Conservation (phyloP, 192 early-diverging fungal species). For the Coemansia sp. region DNA sequence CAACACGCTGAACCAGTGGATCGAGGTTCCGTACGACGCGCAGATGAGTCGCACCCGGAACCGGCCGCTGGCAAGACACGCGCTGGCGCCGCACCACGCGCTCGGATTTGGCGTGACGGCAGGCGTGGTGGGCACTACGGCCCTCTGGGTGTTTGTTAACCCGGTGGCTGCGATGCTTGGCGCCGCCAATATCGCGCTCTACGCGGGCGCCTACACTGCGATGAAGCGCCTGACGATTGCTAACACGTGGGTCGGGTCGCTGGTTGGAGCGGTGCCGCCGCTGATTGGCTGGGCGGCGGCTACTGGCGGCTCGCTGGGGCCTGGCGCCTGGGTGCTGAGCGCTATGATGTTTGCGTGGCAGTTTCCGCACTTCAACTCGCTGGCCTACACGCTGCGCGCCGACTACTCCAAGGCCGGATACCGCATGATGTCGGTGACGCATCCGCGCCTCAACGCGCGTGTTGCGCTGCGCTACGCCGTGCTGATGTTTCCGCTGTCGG, state of each 20-base stretch:
- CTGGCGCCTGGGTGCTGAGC: conserved; percentile 81
- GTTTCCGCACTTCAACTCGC: conserved; percentile 97
- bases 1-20: conserved; percentile 96
- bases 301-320: conserved; percentile 64
- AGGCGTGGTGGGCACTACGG: conserved; percentile 65
- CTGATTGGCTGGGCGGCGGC: conserved; percentile 97
- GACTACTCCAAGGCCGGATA: conserved; percentile 98
- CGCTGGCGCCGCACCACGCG: conserved; percentile 75
- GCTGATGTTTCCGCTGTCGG: conserved; percentile 73
- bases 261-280: conserved; percentile 97
- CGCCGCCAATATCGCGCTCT: conserved; percentile 83
- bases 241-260: conserved; percentile 95
- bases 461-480: conserved; percentile 81
- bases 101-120: conserved; percentile 69
- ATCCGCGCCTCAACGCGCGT: conserved; percentile 85
- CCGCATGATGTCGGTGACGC: conserved; percentile 89
- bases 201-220: conserved; percentile 87
- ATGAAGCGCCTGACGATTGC: conserved; percentile 90
- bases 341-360: conserved; percentile 93
- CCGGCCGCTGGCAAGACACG: conserved; percentile 80
- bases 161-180: conserved; percentile 83
- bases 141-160: conserved; percentile 80
- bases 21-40: conserved; percentile 93
- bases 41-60: conserved; percentile 95
- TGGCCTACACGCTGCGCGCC: conserved; percentile 86